Conservation (phyloP, 805 yeast species). For the Komagataella populi region DNA sequence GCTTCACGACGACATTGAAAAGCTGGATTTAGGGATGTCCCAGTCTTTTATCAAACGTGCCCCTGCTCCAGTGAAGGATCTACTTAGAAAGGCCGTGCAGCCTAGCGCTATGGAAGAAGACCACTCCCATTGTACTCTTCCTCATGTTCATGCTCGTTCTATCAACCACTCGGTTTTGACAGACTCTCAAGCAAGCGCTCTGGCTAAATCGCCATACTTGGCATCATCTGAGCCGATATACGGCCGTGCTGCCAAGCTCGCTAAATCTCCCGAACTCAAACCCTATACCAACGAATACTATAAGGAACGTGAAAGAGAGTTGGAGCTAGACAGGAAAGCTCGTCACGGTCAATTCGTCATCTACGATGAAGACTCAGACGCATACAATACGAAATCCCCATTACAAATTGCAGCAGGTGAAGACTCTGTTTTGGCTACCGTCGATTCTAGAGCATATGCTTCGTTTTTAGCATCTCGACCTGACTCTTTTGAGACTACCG, state of each 20-base stretch:
- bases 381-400: constrained; percentile 20
- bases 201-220: constrained; percentile 40
- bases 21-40: constrained; percentile 23
- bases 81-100: constrained; percentile 10
- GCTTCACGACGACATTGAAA: constrained; percentile 9
- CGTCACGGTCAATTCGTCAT: not conserved
- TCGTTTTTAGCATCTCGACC: constrained; percentile 80
- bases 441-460: constrained; percentile 52
- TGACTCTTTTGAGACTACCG: constrained; percentile 75
- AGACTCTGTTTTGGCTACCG: constrained; percentile 23
- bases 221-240: constrained; percentile 46
- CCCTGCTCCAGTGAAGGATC: constrained; percentile 22
- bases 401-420: constrained; percentile 26
- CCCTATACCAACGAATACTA: constrained; percentile 1
- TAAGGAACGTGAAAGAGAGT: not conserved
- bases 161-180: constrained; percentile 22
- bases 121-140: constrained; percentile 18
- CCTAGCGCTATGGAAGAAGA: constrained; percentile 9
- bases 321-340: not conserved
- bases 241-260: constrained; percentile 30
- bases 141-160: constrained; percentile 16
- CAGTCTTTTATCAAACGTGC: constrained; percentile 25
- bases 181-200: constrained; percentile 35
- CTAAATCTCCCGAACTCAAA: constrained; percentile 15
- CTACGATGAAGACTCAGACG: constrained; percentile 2